phyloP scores from a whole-genome alignment of 176 grass and related monocot genomes.

The Oryza officinalis region DNA sequence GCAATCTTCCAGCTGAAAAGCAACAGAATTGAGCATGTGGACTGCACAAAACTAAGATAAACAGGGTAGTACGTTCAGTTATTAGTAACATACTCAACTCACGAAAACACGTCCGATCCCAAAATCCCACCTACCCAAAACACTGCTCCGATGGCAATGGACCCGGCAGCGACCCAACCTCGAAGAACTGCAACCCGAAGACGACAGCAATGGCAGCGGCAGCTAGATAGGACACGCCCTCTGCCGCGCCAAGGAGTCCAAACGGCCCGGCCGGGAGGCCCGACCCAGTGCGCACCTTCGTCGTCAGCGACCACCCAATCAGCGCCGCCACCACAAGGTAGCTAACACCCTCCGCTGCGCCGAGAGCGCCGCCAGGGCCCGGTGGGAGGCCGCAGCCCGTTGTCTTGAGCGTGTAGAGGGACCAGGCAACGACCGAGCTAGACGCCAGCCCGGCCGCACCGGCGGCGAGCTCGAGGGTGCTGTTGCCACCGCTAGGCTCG shows the following conservation, averaged over 20 bases:
- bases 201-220: constrained; percentile 47
- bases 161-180: constrained; percentile 63
- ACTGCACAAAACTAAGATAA: not conserved
- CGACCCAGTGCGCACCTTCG: constrained; percentile 74
- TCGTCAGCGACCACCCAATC: constrained; percentile 71
- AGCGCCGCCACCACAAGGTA: constrained; percentile 69
- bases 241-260: constrained; percentile 69
- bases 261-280: constrained; percentile 73
- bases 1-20: no score
- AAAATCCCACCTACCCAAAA: constrained; percentile 47
- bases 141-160: constrained; percentile 73
- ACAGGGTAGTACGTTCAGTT: not conserved
- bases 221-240: constrained; percentile 71
- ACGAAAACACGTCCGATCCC: not conserved
- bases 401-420: constrained; percentile 70
- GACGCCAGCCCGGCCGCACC: constrained; percentile 50
- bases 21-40: no score
- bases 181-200: constrained; percentile 72
- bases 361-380: constrained; percentile 64
- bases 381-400: constrained; percentile 79
- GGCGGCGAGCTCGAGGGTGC: constrained; percentile 46
- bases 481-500: constrained; percentile 45
- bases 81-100: not conserved
- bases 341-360: constrained; percentile 77
- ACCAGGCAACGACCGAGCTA: constrained; percentile 63